Evolutionary conservation across 768 basidiomycete species (phyloP).

Genomic region (Suillus bovinus): DNA sequence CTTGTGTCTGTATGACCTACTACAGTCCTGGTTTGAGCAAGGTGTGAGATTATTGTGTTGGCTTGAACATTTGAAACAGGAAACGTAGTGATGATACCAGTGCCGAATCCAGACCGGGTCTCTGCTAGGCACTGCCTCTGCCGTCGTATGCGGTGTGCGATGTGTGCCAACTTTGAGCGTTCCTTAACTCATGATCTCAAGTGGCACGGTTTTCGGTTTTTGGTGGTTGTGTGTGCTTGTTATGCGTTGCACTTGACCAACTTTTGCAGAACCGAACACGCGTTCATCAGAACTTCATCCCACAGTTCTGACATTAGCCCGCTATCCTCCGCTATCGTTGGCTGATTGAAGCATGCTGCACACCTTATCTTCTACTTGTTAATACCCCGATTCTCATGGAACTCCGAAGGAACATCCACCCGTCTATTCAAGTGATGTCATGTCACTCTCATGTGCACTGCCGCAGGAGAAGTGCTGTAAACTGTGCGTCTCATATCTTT

Average conservation of each 20-base stretch:
- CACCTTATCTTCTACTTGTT: neutral
- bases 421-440: neutral
- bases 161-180: too few relatives aligned
- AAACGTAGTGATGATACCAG: too few relatives aligned
- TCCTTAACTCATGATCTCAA: conserved; percentile 9
- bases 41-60: too few relatives aligned
- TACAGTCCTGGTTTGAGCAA: too few relatives aligned
- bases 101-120: too few relatives aligned
- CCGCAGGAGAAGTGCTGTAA: neutral
- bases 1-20: too few relatives aligned
- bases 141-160: too few relatives aligned
- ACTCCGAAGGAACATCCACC: neutral
- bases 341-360: neutral
- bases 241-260: neutral
- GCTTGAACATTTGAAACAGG: too few relatives aligned
- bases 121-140: too few relatives aligned
- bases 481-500: neutral
- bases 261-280: neutral
- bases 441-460: too few relatives aligned
- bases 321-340: neutral
- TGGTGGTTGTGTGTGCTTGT: neutral
- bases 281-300: neutral
- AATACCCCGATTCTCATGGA: neutral
- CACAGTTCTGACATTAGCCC: neutral
- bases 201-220: conserved; percentile 1